Conservation (phyloP, 2,329 filamentous ascomycete genomes). For the Chaetomiaceae sp. region DNA sequence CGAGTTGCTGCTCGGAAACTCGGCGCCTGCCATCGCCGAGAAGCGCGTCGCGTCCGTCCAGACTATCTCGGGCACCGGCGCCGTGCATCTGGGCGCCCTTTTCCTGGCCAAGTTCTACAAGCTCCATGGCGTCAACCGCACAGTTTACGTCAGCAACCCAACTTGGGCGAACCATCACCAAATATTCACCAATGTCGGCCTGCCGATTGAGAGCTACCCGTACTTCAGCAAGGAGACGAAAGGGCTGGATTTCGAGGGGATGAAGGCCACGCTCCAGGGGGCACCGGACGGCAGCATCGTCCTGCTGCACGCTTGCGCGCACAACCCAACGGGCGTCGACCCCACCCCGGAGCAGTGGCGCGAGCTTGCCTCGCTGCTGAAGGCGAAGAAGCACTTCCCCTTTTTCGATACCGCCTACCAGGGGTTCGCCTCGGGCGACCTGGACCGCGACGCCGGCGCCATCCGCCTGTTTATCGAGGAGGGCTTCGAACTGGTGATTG, state of each 20-base stretch:
- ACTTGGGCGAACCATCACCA: conserved; percentile 99
- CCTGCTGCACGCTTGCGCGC: conserved; percentile 88
- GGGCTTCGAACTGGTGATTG: conserved; percentile 81
- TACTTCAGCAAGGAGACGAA: conserved; percentile 89
- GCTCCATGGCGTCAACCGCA: conserved; percentile 61
- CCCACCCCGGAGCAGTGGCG: conserved; percentile 92
- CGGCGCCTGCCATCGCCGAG: conserved; percentile 76
- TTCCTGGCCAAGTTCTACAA: conserved; percentile 92
- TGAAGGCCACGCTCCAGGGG: conserved; percentile 63
- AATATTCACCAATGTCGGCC: conserved; percentile 87
- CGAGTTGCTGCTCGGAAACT: conserved; percentile 76
- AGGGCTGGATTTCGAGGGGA: conserved; percentile 86
- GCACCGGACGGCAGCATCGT: conserved; percentile 79
- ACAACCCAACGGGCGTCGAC: conserved; percentile 97
- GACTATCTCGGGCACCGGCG: conserved; percentile 95
- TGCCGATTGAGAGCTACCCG: conserved; percentile 76
- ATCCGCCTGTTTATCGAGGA: conserved; percentile 90
- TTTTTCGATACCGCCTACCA: conserved; percentile 99
- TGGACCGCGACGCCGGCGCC: conserved; percentile 80
- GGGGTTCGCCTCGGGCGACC: conserved; percentile 89
- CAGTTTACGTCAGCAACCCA: conserved; percentile 86
- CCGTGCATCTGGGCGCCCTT: conserved; percentile 84
- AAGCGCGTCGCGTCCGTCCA: conserved; percentile 78
- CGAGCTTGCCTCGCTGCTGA: conserved; percentile 73
- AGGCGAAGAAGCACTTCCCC: conserved; percentile 78